These are phyloP conservation scores for Nicotiana benthamiana DNA, from an alignment of 257 asterid species.

Conservation along the genomic window DNA sequence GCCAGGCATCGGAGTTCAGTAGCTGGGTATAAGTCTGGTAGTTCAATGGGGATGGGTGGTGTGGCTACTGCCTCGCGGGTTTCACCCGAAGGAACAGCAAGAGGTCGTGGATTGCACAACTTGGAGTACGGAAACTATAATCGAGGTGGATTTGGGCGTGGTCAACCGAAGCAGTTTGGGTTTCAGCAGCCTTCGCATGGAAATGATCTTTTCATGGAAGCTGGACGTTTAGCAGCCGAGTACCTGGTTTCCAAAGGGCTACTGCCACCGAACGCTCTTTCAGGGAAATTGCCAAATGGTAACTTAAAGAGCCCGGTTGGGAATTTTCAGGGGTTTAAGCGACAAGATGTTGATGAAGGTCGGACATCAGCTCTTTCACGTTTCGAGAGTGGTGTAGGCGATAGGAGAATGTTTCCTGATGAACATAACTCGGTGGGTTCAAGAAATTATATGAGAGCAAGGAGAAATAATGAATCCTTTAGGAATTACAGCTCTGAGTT, in stretches of 20 bases:
- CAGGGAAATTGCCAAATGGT: constrained; percentile 61
- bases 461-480: constrained; percentile 56
- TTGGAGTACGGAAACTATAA: constrained; percentile 47
- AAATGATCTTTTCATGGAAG: constrained; percentile 67
- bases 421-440: constrained; percentile 43
- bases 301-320: constrained; percentile 39
- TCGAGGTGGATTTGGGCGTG: constrained; percentile 69
- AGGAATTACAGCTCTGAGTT: constrained; percentile 45
- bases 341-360: constrained; percentile 39
- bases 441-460: constrained; percentile 42
- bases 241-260: constrained; percentile 71
- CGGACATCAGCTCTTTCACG: constrained; percentile 65
- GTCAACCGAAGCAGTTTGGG: constrained; percentile 51
- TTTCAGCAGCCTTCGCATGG: constrained; percentile 40
- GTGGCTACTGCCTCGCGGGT: constrained; percentile 45
- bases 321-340: constrained; percentile 30
- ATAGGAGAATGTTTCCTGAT: constrained; percentile 47
- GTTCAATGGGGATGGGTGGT: constrained; percentile 54
- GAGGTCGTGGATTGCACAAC: constrained; percentile 54
- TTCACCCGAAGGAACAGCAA: constrained; percentile 60
- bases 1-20: constrained; percentile 64
- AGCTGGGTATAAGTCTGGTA: constrained; percentile 64
- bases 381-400: constrained; percentile 46
- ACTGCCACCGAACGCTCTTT: constrained; percentile 59
- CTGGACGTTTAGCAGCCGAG: constrained; percentile 89